Evolutionary conservation across 108 stramenopile species (phyloP), one percentile per base, ranked within the genome.

Genomic region (Cyclotella baltica): DNA sequence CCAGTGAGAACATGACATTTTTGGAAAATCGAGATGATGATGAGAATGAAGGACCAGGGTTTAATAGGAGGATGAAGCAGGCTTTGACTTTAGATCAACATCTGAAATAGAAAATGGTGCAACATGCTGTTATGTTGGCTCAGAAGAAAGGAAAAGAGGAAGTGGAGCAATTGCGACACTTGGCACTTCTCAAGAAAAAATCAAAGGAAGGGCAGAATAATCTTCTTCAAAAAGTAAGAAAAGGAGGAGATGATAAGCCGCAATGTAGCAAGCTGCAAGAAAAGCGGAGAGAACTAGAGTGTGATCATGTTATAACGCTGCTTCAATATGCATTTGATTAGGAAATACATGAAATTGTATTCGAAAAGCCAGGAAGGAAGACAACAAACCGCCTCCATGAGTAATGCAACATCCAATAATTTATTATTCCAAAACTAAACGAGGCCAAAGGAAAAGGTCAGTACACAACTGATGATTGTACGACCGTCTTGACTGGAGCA

Each of bases 81-180:
- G 70, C 79, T 31, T 83, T 84, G 1, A n/a, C n/a, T n/a, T n/a
- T n/a, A n/a, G 74, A 86, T 27, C 76, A 46, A 19, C 85, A 88
- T 61, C n/a, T 84, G 13, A 40, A 80, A 48, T 70, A 59, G 80
- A 86, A 80, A 43, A 78, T 36, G 25, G 34, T 40, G 23, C 77
- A 79, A 38, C 37, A 58, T 30, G 70, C 52, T n/a, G 46, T 67
- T 0, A 34, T 58, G 38, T 38, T 25, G 22, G 46, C 37, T 33
- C 64, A 61, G n/a, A 63, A n/a, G 25, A 64, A 85, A 30, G 46
- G 22, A n/a, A n/a, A n/a, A 3, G 81, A 85, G 67, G 76, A 83
- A 30, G 65, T 77, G 36, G 67, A 78, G 50, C 68, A 83, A 25
- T 33, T 76, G 25, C 72, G 47, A 10, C 56, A 62, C 18, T 40